A percentile compares a stretch with the other conserved stretches of the same genome.
Conservation (phyloP, 805 yeast genomes). For the Wickerhamiella kurtzmanii region DNA sequence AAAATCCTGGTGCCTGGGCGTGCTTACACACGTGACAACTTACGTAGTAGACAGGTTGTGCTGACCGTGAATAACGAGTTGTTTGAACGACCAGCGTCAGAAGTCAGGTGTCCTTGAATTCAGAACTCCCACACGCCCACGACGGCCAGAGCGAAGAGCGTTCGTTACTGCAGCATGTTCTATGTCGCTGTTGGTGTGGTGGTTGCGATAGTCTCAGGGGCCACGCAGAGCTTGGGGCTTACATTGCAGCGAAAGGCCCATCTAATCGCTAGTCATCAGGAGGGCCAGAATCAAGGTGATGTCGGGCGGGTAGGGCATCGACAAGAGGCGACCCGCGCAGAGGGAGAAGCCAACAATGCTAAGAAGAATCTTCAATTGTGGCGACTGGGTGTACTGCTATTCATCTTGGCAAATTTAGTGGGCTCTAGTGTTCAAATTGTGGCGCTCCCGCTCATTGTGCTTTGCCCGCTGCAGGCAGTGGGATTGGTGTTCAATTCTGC, state of each 20-base stretch:
- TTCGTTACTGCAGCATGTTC: background rate
- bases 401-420: constrained; percentile 57
- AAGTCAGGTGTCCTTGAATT: background rate
- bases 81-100: background rate
- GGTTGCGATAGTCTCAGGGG: constrained; percentile 63
- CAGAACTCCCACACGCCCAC: background rate
- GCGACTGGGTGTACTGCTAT: constrained; percentile 60
- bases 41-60: background rate
- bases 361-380: constrained; percentile 47
- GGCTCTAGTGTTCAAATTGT: constrained; percentile 78
- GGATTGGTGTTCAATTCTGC: constrained; percentile 80
- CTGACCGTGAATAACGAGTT: background rate
- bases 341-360: too few relatives aligned
- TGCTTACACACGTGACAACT: background rate
- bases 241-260: constrained; percentile 74
- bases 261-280: constrained; percentile 19
- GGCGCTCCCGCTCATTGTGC: constrained; percentile 63
- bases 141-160: too few relatives aligned
- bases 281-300: background rate
- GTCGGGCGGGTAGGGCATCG: background rate
- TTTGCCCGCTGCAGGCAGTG: constrained; percentile 73
- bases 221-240: constrained; percentile 67
- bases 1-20: too few relatives aligned
- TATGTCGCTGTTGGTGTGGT: constrained; percentile 23
- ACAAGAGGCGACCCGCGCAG: too few relatives aligned